Base-by-base conservation (phyloP, 2,329 filamentous ascomycete species). In the Emergomyces orientalis region DNA sequence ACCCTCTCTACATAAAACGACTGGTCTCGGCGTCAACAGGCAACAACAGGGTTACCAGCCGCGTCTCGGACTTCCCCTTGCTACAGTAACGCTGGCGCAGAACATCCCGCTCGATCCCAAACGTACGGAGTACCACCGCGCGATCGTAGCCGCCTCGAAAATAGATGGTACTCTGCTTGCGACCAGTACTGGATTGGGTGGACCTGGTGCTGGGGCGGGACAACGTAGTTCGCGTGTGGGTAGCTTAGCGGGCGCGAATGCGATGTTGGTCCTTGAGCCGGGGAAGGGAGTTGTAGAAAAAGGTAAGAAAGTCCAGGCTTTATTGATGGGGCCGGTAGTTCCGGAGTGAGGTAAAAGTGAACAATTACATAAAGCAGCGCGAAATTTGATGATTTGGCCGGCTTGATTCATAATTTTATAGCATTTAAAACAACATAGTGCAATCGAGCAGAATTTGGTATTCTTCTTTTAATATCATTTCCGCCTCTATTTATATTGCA, bases 191-290 rank as follows among this genome's bases (percentile, higher is more conserved):
- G 94, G 94, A 6, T 86, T 88, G 2, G 71, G 70, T 27, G 74
- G 67, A 14, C 61, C 56, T 25, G 63, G 63, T 19, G 61, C 51
- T 8, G 64, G 74, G 4, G 71, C 70, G 6, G 75, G 75, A 41
- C 94, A 99, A 78, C 82, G 94, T 60, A 97, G 93, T 74, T 95
- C 90, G 19, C 84, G 86, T 65, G 91, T 99, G 2, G 91, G 91
- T 0, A 97, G 93, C 74, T 81, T 97, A 68, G 89, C 88, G 65
- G 87, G 88, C 25, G 93, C 94, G 2, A 99, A 99, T 79, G 91
- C 89, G 3, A 76, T 99, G 69, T 76, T 97, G 30, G 89, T 88
- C 2, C 80, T 86, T 34, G 69, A 68, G 47, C 68, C 74, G 3
- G 75, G 75, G 13, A 69, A 67, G 41, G 86, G 85, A 6, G 80